Conservation (phyloP, 768 basidiomycete species). For the Porpolomopsis calyptriformis region DNA sequence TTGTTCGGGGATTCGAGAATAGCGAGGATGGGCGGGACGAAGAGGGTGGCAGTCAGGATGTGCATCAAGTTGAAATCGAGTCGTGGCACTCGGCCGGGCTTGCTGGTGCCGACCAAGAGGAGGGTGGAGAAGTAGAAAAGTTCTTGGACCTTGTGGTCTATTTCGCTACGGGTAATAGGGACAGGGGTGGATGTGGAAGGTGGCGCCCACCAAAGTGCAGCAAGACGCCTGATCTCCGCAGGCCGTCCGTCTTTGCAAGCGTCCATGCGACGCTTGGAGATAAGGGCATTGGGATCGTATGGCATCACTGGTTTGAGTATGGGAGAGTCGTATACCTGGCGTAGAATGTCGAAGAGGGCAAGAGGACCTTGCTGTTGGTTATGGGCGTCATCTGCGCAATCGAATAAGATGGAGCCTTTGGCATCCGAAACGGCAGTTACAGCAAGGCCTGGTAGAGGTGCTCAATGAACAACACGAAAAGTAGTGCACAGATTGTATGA, state of each 20-base stretch:
- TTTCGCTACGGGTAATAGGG: constrained; percentile 21
- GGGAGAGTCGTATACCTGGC: constrained; percentile 39
- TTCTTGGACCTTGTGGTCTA: constrained; percentile 39
- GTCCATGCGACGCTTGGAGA: constrained; percentile 25
- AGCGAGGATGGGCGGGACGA: constrained; percentile 33
- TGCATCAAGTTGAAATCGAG: constrained; percentile 56
- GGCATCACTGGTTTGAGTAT: constrained; percentile 39
- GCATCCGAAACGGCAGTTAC: constrained; percentile 31
- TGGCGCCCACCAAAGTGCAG: constrained; percentile 29
- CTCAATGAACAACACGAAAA: background rate
- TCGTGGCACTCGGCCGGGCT: constrained; percentile 35
- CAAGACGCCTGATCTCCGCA: constrained; percentile 36
- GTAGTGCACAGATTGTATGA: constrained; percentile 2
- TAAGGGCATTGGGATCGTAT: constrained; percentile 36
- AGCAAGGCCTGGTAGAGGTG: constrained; percentile 30
- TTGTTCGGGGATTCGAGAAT: constrained; percentile 27
- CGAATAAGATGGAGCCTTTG: constrained; percentile 16
- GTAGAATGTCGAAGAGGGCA: constrained; percentile 40
- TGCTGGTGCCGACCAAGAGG: constrained; percentile 37
- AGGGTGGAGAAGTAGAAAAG: constrained; percentile 38
- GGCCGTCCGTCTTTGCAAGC: constrained; percentile 29
- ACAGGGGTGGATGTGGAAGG: constrained; percentile 22
- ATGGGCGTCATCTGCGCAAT: background rate
- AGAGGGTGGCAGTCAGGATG: constrained; percentile 40
- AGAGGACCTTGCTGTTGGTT: constrained; percentile 15